phyloP scores from a whole-genome alignment of 176 grass and related monocot species.

The Eleusine indica region DNA sequence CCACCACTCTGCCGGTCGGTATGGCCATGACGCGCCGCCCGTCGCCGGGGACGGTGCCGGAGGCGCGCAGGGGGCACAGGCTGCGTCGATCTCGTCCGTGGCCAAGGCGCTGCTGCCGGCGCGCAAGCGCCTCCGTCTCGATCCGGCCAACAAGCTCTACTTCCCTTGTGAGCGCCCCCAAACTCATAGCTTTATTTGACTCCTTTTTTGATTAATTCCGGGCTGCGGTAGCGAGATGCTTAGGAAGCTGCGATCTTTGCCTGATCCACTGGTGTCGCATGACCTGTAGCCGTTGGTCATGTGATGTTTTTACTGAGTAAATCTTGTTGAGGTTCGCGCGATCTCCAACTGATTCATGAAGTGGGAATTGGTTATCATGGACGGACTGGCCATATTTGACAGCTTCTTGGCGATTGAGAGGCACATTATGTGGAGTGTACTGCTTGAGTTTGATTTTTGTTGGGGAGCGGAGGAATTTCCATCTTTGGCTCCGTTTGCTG shows the following conservation, averaged over 20 bases:
- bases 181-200: conserved; percentile 15
- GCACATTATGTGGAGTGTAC: background rate
- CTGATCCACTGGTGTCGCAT: conserved; percentile 8
- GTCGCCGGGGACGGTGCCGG: conserved; percentile 27
- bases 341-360: conserved; percentile 18
- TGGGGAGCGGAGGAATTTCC: background rate
- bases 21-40: conserved; percentile 45
- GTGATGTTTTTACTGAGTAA: background rate
- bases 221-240: background rate
- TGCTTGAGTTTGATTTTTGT: background rate
- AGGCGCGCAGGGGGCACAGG: conserved; percentile 29
- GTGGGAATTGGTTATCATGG: conserved; percentile 48
- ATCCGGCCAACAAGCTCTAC: conserved; percentile 93
- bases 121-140: conserved; percentile 74
- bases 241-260: conserved; percentile 21
- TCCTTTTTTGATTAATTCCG: conserved; percentile 34
- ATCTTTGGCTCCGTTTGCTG: background rate
- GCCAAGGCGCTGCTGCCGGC: conserved; percentile 75
- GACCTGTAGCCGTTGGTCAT: background rate
- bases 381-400: background rate
- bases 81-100: conserved; percentile 71
- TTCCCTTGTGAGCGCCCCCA: conserved; percentile 79
- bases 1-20: conserved; percentile 59
- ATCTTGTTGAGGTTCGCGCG: conserved; percentile 28
- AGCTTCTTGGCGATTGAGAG: background rate